A percentile compares a stretch with the other conserved stretches of the same genome.
phyloP scores from a whole-genome alignment of 306 rosid species.

The Pterocarpus santalinus region DNA sequence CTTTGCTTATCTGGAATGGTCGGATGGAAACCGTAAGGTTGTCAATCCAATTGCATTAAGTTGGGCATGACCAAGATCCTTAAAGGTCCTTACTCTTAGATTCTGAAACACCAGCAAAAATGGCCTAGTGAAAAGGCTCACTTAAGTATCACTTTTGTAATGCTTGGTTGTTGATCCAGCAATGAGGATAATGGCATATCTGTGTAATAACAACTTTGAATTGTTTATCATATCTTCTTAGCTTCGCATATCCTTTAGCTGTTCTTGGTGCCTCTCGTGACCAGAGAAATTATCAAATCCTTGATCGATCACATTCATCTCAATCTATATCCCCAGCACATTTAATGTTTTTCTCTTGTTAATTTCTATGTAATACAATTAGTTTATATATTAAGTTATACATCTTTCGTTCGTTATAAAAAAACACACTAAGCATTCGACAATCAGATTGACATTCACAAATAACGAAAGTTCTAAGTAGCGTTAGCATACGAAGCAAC shows the following conservation, averaged over 20 bases:
- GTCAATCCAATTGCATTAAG: slow-evolving; percentile 80
- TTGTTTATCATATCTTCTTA: background rate
- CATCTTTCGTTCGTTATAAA: background rate
- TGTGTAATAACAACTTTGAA: too few relatives aligned
- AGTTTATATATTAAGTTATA: too few relatives aligned
- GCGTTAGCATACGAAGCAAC: background rate
- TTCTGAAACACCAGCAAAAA: background rate
- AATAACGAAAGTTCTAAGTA: too few relatives aligned
- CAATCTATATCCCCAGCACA: background rate
- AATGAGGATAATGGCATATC: background rate
- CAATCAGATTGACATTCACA: background rate
- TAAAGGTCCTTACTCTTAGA: slow-evolving; percentile 19
- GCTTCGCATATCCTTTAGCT: background rate
- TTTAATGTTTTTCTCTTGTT: background rate
- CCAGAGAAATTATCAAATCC: too few relatives aligned
- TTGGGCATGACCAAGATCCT: slow-evolving; percentile 61
- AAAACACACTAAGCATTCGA: background rate
- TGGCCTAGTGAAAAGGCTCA: background rate
- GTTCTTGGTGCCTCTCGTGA: background rate
- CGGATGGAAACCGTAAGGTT: slow-evolving; percentile 77
- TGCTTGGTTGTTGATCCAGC: background rate
- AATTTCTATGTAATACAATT: background rate
- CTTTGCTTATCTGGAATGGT: slow-evolving; percentile 82
- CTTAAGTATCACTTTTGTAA: background rate
- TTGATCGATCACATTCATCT: background rate